Base-by-base conservation (phyloP, 2,329 filamentous ascomycete species). In the Corniculantispora saksenae region DNA sequence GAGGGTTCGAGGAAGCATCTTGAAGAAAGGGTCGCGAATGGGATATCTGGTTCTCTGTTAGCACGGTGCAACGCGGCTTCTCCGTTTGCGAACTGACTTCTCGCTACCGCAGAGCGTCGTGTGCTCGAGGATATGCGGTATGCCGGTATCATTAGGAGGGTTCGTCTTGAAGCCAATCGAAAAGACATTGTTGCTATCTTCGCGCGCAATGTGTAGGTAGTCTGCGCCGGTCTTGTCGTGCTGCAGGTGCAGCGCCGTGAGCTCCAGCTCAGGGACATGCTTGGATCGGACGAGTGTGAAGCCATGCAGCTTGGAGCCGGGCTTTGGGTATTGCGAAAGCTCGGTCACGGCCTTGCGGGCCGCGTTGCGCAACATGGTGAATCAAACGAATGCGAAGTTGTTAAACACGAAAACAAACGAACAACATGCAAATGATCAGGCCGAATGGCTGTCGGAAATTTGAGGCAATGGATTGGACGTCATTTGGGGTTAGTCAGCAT, bases 101-200 rank as follows among this genome's bases (percentile, higher is more conserved):
- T 97, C 84, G 75, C 94, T 98, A 25, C 95, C 95, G 74, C 95
- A 99, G 51, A 99, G 82, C 1, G 95, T 98, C 23, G 95, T 97
- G 80, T 99, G 95, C 81, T 99, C 95, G 64, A 99, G 84, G 71
- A 99, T 98, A 79, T 99, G 95, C 21, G 95, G 95, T 51, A 99
- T 89, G 59, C 95, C 95, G 0, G 95, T 98, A 74, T 95, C 93
- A 79, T 99, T 93, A 10, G 94, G 94, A 21, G 95, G 95, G 76
- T 98, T 98, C 27, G 95, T 99, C 86, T 97, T 97, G 88, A 99
- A 99, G 61, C 94, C 95, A 73, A 99, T 96, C 45, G 94, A 96
- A 80, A 99, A 99, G 75, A 98, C 95, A 91, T 99, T 99, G 82
- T 99, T 99, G 82, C 90, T 91, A 75, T 99, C 95, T 65, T 98